Evolutionary conservation across 164 flowering plant genomes (phyloP).

Genomic region (Macadamia integrifolia): DNA sequence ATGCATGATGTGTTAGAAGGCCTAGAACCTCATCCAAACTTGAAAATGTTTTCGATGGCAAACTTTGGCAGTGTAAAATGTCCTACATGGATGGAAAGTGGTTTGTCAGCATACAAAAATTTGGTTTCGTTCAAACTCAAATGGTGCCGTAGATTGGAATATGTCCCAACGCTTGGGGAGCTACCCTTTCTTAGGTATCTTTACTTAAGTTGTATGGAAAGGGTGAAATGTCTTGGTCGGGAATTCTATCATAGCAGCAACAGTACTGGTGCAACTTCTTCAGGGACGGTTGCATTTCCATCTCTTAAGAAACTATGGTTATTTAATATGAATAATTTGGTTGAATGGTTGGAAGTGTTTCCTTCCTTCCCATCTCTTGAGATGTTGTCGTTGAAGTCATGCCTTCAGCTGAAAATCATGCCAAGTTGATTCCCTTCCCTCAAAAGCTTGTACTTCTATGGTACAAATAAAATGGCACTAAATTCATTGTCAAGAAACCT

Average conservation of each 20-base stretch:
- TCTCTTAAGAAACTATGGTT: conserved; percentile 9
- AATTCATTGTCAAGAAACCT: no score
- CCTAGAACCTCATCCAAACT: not conserved
- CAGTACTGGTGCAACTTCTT: not conserved
- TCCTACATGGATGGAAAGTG: conserved; percentile 8
- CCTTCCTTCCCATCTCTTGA: not conserved
- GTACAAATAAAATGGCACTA: not conserved
- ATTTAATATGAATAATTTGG: conserved; percentile 1
- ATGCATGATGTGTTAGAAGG: not conserved
- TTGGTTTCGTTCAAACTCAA: conserved; percentile 1
- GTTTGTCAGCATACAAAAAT: not conserved
- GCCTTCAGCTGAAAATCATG: not conserved
- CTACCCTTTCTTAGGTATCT: conserved; percentile 14
- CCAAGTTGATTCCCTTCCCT: not conserved
- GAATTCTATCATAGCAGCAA: not conserved
- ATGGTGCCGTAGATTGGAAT: not conserved
- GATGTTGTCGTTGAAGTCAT: not conserved
- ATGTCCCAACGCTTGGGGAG: conserved; percentile 17
- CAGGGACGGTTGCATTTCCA: conserved; percentile 5
- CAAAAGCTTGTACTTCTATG: no score
- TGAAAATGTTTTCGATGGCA: conserved; percentile 4
- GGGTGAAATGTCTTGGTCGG: conserved; percentile 11
- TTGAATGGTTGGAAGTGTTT: conserved; percentile 15
- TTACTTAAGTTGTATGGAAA: not conserved
- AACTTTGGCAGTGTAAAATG: conserved; percentile 1